phyloP scores from a whole-genome alignment of 352 stramenopile species.

The Phytophthora colocasiae region DNA sequence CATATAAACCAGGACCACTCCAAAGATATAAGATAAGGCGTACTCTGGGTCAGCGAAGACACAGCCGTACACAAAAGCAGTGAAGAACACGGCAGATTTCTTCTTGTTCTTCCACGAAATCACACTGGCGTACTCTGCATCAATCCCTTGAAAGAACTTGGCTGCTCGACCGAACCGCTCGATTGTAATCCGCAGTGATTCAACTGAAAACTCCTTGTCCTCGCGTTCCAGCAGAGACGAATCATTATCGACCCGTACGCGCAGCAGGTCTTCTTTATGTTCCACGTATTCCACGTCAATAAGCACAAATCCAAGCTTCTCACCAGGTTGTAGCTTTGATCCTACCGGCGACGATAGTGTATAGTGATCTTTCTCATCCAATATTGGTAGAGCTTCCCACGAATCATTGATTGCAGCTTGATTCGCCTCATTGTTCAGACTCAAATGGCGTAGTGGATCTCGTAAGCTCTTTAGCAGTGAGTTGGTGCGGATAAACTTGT shows the following conservation, averaged over 20 bases:
- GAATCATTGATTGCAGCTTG: conserved; percentile 44
- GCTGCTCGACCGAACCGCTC: conserved; percentile 76
- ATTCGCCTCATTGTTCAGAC: conserved; percentile 50
- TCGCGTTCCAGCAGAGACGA: conserved; percentile 63
- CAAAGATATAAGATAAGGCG: conserved; percentile 68
- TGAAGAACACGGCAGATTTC: conserved; percentile 74
- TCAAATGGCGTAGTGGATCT: conserved; percentile 53
- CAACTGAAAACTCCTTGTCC: conserved; percentile 82
- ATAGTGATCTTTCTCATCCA: conserved; percentile 57
- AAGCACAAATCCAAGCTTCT: conserved; percentile 63
- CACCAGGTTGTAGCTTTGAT: conserved; percentile 41
- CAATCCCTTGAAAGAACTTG: conserved; percentile 74
- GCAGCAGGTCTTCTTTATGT: conserved; percentile 74
- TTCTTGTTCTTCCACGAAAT: conserved; percentile 90
- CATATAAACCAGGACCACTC: conserved; percentile 75
- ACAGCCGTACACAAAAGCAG: conserved; percentile 69
- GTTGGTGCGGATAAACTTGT: conserved; percentile 66
- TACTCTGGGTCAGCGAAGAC: conserved; percentile 83
- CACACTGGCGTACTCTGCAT: conserved; percentile 77
- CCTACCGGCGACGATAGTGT: conserved; percentile 43
- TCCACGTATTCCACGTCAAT: conserved; percentile 77
- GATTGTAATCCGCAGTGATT: conserved; percentile 77
- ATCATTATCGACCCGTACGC: conserved; percentile 62
- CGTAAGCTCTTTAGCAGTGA: conserved; percentile 54
- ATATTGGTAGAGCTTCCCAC: conserved; percentile 37